Conservation (phyloP, 495 filamentous ascomycete species). For the Sordaria brevicollis region DNA sequence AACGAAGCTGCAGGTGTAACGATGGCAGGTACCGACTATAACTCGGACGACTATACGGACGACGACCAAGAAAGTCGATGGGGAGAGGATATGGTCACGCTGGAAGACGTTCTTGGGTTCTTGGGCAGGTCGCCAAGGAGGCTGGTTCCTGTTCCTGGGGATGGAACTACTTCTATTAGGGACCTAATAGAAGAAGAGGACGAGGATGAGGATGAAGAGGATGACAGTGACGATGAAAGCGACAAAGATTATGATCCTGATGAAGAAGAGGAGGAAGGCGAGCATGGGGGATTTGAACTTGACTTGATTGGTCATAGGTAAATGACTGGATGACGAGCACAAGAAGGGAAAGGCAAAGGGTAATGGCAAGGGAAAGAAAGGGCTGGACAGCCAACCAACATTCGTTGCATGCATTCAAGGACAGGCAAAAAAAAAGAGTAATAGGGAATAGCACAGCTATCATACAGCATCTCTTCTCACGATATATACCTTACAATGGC, state of each 20-base stretch:
- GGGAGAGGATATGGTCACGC: neutral
- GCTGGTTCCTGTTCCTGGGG: slow-evolving; percentile 25
- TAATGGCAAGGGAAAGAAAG: neutral
- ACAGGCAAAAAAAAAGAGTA: too few relatives aligned
- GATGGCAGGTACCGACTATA: neutral
- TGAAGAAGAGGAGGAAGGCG: slow-evolving; percentile 27
- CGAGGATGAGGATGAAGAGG: slow-evolving; percentile 21
- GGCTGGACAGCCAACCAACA: too few relatives aligned
- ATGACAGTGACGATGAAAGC: slow-evolving; percentile 19
- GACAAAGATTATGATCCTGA: slow-evolving; percentile 30
- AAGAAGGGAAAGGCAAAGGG: too few relatives aligned
- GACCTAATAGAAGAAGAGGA: slow-evolving; percentile 1
- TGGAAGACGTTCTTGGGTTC: neutral
- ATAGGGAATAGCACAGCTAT: too few relatives aligned
- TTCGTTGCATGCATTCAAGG: too few relatives aligned
- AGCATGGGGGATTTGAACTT: slow-evolving; percentile 50
- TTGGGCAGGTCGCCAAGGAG: neutral
- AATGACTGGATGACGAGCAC: slow-evolving; percentile 2
- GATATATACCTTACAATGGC: too few relatives aligned
- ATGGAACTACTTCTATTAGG: slow-evolving; percentile 41
- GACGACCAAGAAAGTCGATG: slow-evolving; percentile 13
- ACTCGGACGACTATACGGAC: slow-evolving; percentile 22
- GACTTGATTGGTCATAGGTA: slow-evolving; percentile 64
- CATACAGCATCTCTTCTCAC: too few relatives aligned
- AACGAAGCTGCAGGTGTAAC: neutral